Evolutionary conservation across 495 filamentous ascomycete genomes (phyloP), one percentile per base, ranked within the genome.

Genomic region (Echria macrotheca): DNA sequence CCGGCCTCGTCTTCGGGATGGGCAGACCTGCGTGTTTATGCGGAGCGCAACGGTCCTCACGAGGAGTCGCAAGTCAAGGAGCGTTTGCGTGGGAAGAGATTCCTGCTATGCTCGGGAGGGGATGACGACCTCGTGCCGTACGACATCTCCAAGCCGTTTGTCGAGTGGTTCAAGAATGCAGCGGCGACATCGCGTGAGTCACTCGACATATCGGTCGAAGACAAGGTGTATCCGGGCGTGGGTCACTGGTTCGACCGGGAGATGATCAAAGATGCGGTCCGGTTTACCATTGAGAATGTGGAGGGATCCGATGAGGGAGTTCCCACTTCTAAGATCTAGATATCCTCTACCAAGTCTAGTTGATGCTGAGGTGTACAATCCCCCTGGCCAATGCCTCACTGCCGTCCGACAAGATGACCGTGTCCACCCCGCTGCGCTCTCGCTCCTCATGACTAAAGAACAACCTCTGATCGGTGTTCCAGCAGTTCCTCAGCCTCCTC

Each of bases 41-140:
- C n/a, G n/a, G n/a, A n/a, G n/a, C n/a, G n/a, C n/a, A n/a, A n/a
- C n/a, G n/a, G n/a, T n/a, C n/a, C n/a, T n/a, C n/a, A n/a, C n/a
- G n/a, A n/a, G 60, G 66, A 15, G 47, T 67, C 24, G 64, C 54
- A 72, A 10, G 55, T 86, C 1, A 57, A 72, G 18, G 67, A 72
- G 0, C 69, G 72, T 9, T 55, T 96, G 35, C 69, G 67, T 1
- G 81, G 82, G 0, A 98, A 96, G 66, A 80, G 72, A 46, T 81
- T 96, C 49, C 66, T 96, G 44, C 80, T 86, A 50, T 68, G 94
- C 49, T 83, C 83, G 10, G 93, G 91, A 0, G 84, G 72, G 0
- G 70, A 70, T 14, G 93, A 98, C 63, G 89, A 87, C 58, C 65
- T 97, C 39, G 91, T 98, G 15, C 91, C 93, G 5, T 87, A 89